These are phyloP conservation scores for Yamadazyma phyllophila DNA, from an alignment of 805 yeast species.

Conservation along the genomic window DNA sequence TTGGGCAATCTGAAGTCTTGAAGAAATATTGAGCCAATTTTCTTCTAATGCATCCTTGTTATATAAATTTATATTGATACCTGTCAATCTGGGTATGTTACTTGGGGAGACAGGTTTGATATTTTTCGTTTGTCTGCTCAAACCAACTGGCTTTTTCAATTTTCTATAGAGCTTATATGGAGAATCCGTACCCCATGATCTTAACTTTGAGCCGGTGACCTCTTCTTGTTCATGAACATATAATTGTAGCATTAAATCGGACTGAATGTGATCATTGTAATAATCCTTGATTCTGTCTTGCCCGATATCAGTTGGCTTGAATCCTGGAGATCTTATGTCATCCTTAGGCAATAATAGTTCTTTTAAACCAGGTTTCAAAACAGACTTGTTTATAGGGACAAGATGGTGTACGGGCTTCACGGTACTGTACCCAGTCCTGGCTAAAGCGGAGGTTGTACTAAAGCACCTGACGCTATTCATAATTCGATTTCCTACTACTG, in stretches of 20 bases:
- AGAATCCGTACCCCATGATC: constrained; percentile 84
- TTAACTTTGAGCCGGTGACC: constrained; percentile 63
- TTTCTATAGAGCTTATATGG: constrained; percentile 90
- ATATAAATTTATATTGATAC: constrained; percentile 73
- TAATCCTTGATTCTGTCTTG: constrained; percentile 81
- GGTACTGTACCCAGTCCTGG: constrained; percentile 51
- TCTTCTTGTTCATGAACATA: constrained; percentile 63
- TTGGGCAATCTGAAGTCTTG: constrained; percentile 80
- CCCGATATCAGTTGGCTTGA: constrained; percentile 67
- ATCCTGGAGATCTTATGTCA: constrained; percentile 79
- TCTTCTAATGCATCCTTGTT: constrained; percentile 69
- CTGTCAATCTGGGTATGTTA: constrained; percentile 69
- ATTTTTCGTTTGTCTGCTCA: constrained; percentile 70
- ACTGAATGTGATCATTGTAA: constrained; percentile 66
- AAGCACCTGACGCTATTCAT: constrained; percentile 21
- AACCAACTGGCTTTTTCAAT: constrained; percentile 71
- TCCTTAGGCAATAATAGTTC: constrained; percentile 63
- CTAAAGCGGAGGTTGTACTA: constrained; percentile 48
- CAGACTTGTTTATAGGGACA: constrained; percentile 69
- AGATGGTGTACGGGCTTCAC: constrained; percentile 92
- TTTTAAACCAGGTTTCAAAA: constrained; percentile 72
- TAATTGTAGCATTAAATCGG: constrained; percentile 75
- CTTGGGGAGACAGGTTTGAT: constrained; percentile 61
- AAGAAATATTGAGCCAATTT: constrained; percentile 70
- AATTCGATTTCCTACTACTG: neutral